A percentile compares a stretch with the other conserved stretches of the same genome.
These are phyloP conservation scores for Nannochloropsis salina DNA, from an alignment of 108 stramenopile species.

Conservation along the genomic window DNA sequence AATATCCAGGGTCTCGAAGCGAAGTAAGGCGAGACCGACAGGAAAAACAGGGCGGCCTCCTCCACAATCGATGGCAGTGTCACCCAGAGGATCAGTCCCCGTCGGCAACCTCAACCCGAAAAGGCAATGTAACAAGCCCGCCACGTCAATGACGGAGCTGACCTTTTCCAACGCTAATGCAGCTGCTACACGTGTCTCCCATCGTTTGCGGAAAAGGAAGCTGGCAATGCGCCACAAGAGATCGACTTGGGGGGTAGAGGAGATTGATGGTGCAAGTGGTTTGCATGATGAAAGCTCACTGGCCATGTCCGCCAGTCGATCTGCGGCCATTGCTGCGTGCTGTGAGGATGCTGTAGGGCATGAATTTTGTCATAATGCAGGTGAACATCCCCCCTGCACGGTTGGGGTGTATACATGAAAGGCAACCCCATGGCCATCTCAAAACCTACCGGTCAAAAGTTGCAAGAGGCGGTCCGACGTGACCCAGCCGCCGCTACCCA, in stretches of 20 bases:
- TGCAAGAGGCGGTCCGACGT: neutral
- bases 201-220: conserved; percentile 12
- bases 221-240: neutral
- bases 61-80: neutral
- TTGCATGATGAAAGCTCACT: neutral
- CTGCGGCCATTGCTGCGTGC: neutral
- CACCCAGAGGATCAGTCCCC: neutral
- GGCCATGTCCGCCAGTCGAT: neutral
- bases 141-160: neutral
- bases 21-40: neutral
- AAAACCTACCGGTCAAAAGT: neutral
- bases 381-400: neutral
- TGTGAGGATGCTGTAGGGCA: neutral
- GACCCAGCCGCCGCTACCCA: neutral
- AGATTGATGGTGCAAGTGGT: neutral
- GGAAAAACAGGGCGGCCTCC: neutral
- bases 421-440: neutral
- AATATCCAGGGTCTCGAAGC: neutral
- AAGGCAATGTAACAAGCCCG: neutral
- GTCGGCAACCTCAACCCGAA: neutral
- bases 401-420: neutral
- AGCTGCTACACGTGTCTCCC: conserved; percentile 6
- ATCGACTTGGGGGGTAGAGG: neutral
- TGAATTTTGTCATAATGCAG: neutral
- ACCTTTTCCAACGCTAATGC: conserved; percentile 6